These are phyloP conservation scores for Fusarium sp. DNA, from an alignment of 2,329 filamentous ascomycete species.

Conservation along the genomic window DNA sequence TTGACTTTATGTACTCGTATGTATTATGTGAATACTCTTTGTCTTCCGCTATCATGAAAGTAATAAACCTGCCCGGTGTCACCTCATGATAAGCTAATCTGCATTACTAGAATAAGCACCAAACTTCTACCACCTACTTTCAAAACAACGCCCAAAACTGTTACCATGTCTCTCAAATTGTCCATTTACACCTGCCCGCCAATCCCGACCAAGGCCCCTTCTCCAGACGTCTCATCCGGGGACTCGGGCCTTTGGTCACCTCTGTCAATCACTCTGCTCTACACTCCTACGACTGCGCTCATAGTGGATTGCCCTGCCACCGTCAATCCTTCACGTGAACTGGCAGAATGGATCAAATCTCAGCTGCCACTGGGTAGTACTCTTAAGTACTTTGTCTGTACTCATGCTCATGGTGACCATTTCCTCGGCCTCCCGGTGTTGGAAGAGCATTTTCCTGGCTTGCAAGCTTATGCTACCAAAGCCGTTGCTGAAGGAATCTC, in stretches of 20 bases:
- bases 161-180: neutral
- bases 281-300: neutral
- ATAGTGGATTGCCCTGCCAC: neutral
- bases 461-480: neutral
- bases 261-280: neutral
- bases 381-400: neutral
- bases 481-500: neutral
- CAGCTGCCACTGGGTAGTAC: neutral
- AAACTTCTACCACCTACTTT: fast-evolving
- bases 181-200: neutral
- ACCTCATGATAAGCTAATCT: fast-evolving
- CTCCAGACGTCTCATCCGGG: neutral
- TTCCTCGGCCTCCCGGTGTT: neutral
- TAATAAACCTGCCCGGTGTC: neutral
- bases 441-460: neutral
- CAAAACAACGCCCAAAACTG: neutral
- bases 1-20: too few species aligned
- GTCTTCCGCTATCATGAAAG: fast-evolving
- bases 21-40: too few species aligned
- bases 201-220: fast-evolving
- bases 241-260: neutral
- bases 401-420: neutral
- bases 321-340: neutral
- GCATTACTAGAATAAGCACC: neutral
- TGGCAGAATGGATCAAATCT: neutral